Evolutionary conservation across 139 green algal species (phyloP).

Genomic region (Coelastrella sp.): DNA sequence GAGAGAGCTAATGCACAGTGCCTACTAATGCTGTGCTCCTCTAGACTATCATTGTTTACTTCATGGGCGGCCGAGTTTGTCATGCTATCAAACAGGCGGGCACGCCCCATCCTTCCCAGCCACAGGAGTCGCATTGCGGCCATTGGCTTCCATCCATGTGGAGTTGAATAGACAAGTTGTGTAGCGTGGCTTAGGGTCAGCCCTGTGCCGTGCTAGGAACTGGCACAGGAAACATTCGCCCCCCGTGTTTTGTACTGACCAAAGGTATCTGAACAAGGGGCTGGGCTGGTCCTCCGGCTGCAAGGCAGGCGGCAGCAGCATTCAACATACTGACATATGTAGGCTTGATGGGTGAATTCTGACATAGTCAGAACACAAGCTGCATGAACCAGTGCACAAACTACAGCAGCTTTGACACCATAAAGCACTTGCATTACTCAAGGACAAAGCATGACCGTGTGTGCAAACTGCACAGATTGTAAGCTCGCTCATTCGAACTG

Average conservation of each 20-base stretch:
- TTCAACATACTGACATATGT: background rate
- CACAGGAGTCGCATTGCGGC: background rate
- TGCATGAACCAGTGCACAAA: no score
- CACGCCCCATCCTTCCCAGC: background rate
- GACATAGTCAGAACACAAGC: no score
- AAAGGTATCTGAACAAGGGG: conserved; percentile 11
- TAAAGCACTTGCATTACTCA: no score
- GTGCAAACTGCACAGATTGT: no score
- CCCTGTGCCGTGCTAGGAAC: conserved; percentile 27
- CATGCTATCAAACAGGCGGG: background rate
- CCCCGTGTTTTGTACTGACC: background rate
- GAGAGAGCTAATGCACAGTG: no score
- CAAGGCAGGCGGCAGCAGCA: background rate
- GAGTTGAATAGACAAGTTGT: conserved; percentile 37
- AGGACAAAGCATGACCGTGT: no score
- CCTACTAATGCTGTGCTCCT: no score
- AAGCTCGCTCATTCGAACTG: no score
- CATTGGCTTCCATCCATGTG: background rate
- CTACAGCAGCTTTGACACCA: no score
- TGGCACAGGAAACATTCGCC: conserved; percentile 37
- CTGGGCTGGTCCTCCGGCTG: conserved; percentile 11
- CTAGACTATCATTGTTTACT: no score
- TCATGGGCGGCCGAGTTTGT: no score
- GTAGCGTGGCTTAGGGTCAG: conserved; percentile 17
- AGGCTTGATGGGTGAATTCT: no score